A percentile compares a stretch with the other conserved stretches of the same genome.
These are phyloP conservation scores for Nicotiana benthamiana DNA, from an alignment of 257 asterid genomes.

Conservation along the genomic window DNA sequence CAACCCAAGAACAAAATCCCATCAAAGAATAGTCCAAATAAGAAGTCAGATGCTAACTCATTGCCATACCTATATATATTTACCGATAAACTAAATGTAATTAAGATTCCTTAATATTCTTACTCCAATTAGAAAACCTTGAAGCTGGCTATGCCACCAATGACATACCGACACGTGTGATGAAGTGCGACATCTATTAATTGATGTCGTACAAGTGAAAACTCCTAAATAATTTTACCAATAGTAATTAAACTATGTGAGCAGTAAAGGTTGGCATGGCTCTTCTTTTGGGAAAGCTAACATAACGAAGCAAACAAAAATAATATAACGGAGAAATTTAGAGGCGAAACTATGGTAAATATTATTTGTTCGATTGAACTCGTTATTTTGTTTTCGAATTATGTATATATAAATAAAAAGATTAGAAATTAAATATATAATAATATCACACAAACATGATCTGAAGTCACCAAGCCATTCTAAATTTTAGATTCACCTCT, in stretches of 20 bases:
- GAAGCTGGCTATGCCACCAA: slow-evolving; percentile 26
- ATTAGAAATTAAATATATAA: too few species aligned
- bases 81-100: slow-evolving; percentile 22
- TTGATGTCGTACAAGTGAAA: slow-evolving; percentile 28
- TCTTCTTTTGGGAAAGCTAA: slow-evolving; percentile 35
- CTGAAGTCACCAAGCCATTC: too few species aligned
- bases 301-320: not conserved
- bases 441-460: too few species aligned
- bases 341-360: too few species aligned
- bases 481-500: too few species aligned
- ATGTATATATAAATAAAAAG: too few species aligned
- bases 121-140: slow-evolving; percentile 18
- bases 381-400: too few species aligned
- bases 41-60: slow-evolving; percentile 42
- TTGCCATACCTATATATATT: slow-evolving; percentile 10
- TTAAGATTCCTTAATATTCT: slow-evolving; percentile 41
- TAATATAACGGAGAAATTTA: not conserved
- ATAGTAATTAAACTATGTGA: slow-evolving; percentile 8
- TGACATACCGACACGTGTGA: slow-evolving; percentile 23
- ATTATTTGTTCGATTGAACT: too few species aligned
- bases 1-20: slow-evolving; percentile 24
- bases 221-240: not conserved
- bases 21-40: slow-evolving; percentile 26
- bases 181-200: slow-evolving; percentile 15
- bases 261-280: slow-evolving; percentile 41